phyloP scores from a whole-genome alignment of 2,329 filamentous ascomycete genomes.

The Trichoderma hamatum region DNA sequence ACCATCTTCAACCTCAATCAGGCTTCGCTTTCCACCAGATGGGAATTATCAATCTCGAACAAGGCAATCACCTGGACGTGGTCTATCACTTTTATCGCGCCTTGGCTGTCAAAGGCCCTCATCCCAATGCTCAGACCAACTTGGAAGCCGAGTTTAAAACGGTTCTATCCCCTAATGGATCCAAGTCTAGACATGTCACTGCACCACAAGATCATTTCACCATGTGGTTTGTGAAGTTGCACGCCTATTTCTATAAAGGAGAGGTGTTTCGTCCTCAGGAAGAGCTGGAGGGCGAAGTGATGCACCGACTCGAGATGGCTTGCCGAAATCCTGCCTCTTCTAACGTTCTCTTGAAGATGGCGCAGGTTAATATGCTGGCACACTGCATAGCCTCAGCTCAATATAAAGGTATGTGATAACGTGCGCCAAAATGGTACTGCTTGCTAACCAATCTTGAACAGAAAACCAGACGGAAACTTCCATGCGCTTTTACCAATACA shows the following conservation, averaged over 20 bases:
- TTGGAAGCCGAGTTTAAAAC: constrained; percentile 75
- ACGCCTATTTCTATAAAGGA: constrained; percentile 81
- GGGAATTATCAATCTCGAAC: constrained; percentile 79
- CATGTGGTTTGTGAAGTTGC: constrained; percentile 83
- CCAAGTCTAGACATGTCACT: constrained; percentile 45
- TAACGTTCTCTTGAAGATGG: constrained; percentile 73
- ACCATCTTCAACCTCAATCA: constrained; percentile 74
- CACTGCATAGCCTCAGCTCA: constrained; percentile 65
- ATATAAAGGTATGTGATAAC: constrained; percentile 38
- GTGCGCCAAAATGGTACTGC: not conserved
- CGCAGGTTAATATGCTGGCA: constrained; percentile 83
- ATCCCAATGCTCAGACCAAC: constrained; percentile 74
- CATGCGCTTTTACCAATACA: constrained; percentile 62
- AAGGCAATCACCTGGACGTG: constrained; percentile 78
- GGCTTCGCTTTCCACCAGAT: constrained; percentile 89
- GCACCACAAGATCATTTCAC: constrained; percentile 66
- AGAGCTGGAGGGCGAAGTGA: constrained; percentile 83
- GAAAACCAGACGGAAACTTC: constrained; percentile 51
- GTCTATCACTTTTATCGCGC: constrained; percentile 91
- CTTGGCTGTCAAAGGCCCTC: constrained; percentile 71
- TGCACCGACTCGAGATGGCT: constrained; percentile 74
- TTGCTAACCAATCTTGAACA: constrained; percentile 31
- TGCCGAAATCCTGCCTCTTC: constrained; percentile 70
- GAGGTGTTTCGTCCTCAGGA: constrained; percentile 67
- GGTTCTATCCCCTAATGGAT: constrained; percentile 46